These are phyloP conservation scores for Kluyveromyces dobzhanskii DNA, from an alignment of 805 yeast species.

Conservation along the genomic window DNA sequence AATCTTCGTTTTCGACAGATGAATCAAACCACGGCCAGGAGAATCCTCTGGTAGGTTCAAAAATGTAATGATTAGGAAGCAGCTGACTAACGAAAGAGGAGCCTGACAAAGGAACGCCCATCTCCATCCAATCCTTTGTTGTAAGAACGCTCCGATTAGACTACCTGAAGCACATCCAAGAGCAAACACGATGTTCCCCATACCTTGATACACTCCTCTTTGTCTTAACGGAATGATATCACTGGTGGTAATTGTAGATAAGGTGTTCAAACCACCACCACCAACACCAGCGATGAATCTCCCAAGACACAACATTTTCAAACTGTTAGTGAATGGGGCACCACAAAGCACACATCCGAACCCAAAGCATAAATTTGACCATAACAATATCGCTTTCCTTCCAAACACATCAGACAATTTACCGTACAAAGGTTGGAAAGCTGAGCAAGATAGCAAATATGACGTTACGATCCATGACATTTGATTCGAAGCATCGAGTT, in stretches of 20 bases:
- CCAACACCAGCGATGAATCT: conserved; percentile 35
- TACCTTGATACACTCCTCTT: conserved; percentile 73
- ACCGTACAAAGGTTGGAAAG: conserved; percentile 37
- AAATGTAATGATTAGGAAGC: conserved; percentile 29
- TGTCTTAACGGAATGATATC: conserved; percentile 40
- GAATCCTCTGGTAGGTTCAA: conserved; percentile 40
- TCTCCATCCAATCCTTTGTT: conserved; percentile 55
- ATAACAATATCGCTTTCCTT: conserved; percentile 29
- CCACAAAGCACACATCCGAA: conserved; percentile 33
- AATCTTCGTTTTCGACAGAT: neutral
- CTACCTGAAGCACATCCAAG: conserved; percentile 72
- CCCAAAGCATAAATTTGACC: conserved; percentile 29
- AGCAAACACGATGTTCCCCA: conserved; percentile 65
- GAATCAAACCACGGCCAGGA: conserved; percentile 39
- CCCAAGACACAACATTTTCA: conserved; percentile 26
- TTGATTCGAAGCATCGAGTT: conserved; percentile 49
- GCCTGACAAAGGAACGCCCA: conserved; percentile 43
- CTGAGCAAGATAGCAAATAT: conserved; percentile 33
- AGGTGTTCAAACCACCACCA: conserved; percentile 34
- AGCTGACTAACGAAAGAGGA: conserved; percentile 39
- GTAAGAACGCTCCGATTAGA: conserved; percentile 47
- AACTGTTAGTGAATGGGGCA: conserved; percentile 21
- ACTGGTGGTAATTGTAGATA: conserved; percentile 33
- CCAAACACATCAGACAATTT: conserved; percentile 34
- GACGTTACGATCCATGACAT: conserved; percentile 44